phyloP scores from a whole-genome alignment of 2,329 filamentous ascomycete genomes.

The Pezicula radicicola region DNA sequence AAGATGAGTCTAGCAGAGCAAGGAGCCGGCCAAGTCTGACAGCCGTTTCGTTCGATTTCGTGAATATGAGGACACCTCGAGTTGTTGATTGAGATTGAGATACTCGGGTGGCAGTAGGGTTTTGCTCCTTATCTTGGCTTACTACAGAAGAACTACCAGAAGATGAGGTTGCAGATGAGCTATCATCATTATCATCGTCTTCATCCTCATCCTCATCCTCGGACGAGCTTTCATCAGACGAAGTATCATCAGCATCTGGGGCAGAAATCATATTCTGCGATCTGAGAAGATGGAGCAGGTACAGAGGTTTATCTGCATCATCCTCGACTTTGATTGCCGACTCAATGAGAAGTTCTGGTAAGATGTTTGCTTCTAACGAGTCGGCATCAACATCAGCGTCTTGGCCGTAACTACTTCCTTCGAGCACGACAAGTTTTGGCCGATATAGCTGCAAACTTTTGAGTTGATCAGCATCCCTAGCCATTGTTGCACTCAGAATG shows the following conservation, averaged over 20 bases:
- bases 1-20: conserved; percentile 58
- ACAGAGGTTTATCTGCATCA: conserved; percentile 73
- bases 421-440: conserved; percentile 74
- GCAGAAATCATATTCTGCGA: conserved; percentile 43
- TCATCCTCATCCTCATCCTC: background rate
- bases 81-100: conserved; percentile 13
- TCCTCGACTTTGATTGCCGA: conserved; percentile 66
- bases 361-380: conserved; percentile 45
- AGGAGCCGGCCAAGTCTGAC: conserved; percentile 83
- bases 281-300: conserved; percentile 74
- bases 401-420: conserved; percentile 40
- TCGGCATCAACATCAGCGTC: conserved; percentile 24
- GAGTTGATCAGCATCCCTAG: conserved; percentile 77
- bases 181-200: background rate
- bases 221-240: conserved; percentile 4
- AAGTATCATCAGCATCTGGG: conserved; percentile 14
- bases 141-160: background rate
- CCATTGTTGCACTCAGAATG: conserved; percentile 89
- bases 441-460: conserved; percentile 68
- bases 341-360: conserved; percentile 65
- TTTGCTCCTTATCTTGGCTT: background rate
- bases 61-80: conserved; percentile 70
- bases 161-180: background rate
- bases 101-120: conserved; percentile 10
- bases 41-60: conserved; percentile 84